phyloP scores from a whole-genome alignment of 768 basidiomycete species.

The Phaeotremella fagi region DNA sequence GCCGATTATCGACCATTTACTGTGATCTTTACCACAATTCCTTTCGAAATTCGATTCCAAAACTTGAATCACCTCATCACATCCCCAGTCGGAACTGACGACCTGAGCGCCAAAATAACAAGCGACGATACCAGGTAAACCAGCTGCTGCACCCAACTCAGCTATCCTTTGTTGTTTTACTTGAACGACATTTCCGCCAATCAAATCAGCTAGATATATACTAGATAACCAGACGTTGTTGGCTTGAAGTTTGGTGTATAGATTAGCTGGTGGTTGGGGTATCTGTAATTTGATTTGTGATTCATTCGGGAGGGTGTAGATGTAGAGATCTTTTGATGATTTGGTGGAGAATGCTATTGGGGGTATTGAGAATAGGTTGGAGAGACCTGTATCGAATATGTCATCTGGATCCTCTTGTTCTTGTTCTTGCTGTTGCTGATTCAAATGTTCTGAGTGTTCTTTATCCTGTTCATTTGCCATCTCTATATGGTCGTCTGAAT shows the following conservation, averaged over 20 bases:
- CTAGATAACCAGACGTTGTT: constrained; percentile 42
- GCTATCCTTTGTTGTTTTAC: constrained; percentile 15
- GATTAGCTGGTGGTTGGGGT: constrained; percentile 34
- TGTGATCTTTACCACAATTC: neutral
- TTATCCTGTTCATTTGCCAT: neutral
- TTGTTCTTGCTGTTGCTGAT: neutral
- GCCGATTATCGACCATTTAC: constrained; percentile 29
- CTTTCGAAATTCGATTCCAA: constrained; percentile 23
- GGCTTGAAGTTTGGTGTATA: constrained; percentile 41
- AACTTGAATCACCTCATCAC: constrained; percentile 20
- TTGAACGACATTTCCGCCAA: constrained; percentile 6
- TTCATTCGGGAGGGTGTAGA: constrained; percentile 10
- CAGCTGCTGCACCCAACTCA: constrained; percentile 45
- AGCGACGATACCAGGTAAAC: constrained; percentile 37
- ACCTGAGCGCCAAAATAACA: constrained; percentile 17
- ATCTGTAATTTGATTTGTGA: constrained; percentile 23
- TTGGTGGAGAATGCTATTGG: constrained; percentile 35
- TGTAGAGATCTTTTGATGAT: constrained; percentile 9
- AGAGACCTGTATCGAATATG: constrained; percentile 37
- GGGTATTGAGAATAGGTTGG: constrained; percentile 30
- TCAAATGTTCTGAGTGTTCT: neutral
- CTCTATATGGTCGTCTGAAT: too few species aligned
- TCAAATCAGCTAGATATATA: constrained; percentile 39
- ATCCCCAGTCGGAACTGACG: constrained; percentile 42
- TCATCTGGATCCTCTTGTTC: constrained; percentile 24